Conservation (phyloP, 192 early-diverging fungal species). For the Endogone sp. region DNA sequence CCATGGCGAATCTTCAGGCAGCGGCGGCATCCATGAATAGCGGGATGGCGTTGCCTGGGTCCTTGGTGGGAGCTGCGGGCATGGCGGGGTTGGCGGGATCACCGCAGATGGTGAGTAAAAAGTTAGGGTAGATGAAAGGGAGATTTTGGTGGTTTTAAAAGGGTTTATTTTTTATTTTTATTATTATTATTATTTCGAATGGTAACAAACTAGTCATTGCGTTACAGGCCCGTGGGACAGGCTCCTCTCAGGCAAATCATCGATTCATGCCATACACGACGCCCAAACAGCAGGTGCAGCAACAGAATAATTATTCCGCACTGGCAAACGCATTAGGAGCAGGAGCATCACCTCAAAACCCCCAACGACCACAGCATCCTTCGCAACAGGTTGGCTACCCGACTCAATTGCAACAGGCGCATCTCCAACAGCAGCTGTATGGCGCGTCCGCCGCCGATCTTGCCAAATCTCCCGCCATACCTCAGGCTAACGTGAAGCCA, state of each 20-base stretch:
- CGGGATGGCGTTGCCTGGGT: neutral
- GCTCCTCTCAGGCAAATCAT: neutral
- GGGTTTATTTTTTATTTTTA: no score
- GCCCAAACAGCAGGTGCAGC: neutral
- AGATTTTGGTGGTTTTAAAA: neutral
- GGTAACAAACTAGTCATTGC: neutral
- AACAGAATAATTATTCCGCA: neutral
- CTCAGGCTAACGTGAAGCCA: neutral
- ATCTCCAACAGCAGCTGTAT: neutral
- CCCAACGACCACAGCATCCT: neutral
- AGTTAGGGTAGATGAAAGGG: neutral
- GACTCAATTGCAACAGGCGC: neutral
- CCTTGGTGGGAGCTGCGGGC: neutral
- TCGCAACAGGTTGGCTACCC: neutral
- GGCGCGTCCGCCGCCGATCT: neutral
- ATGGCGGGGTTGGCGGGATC: neutral
- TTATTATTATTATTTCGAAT: no score
- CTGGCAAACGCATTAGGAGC: neutral
- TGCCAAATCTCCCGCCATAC: neutral
- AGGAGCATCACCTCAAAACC: neutral
- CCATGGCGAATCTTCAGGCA: neutral
- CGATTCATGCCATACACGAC: neutral
- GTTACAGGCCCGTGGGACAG: neutral
- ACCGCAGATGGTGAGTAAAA: neutral
- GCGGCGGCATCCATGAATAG: neutral